Percentiles rank a stretch among this genome's conserved stretches.
These are phyloP conservation scores for Penicillium cinerascens DNA, from an alignment of 495 filamentous ascomycete genomes.

Conservation along the genomic window DNA sequence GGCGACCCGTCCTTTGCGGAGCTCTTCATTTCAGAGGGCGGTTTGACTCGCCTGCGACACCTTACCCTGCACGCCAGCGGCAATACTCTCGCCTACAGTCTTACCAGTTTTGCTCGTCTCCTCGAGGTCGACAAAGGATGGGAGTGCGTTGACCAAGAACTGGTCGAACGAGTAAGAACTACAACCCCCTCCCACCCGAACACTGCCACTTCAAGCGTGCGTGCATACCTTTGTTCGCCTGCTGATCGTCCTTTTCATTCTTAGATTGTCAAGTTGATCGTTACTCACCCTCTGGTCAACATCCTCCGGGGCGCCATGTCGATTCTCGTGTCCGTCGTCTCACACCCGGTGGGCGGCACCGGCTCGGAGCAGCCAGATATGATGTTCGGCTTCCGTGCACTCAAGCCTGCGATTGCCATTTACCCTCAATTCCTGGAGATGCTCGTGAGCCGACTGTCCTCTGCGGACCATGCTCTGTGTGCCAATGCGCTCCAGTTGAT, in stretches of 20 bases:
- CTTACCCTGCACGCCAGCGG: slow-evolving; percentile 79
- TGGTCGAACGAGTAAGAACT: slow-evolving; percentile 61
- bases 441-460: slow-evolving; percentile 82
- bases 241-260: neutral
- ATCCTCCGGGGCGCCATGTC: slow-evolving; percentile 96
- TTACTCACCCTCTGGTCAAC: slow-evolving; percentile 94
- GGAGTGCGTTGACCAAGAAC: slow-evolving; percentile 69
- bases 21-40: slow-evolving; percentile 87
- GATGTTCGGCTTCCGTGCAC: slow-evolving; percentile 76
- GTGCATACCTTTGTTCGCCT: neutral
- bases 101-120: slow-evolving; percentile 80
- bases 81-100: slow-evolving; percentile 91
- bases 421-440: slow-evolving; percentile 94
- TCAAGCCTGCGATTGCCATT: slow-evolving; percentile 86
- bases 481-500: slow-evolving; percentile 93
- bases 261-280: slow-evolving; percentile 87
- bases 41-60: slow-evolving; percentile 73
- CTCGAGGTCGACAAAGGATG: slow-evolving; percentile 97
- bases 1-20: slow-evolving; percentile 96
- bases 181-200: neutral
- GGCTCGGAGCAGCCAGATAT: slow-evolving; percentile 45
- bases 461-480: slow-evolving; percentile 93
- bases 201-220: neutral
- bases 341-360: slow-evolving; percentile 62
- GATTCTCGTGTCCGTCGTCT: slow-evolving; percentile 88